Evolutionary conservation across 257 asterid genomes (phyloP).

Genomic region (Solanum etuberosum): DNA sequence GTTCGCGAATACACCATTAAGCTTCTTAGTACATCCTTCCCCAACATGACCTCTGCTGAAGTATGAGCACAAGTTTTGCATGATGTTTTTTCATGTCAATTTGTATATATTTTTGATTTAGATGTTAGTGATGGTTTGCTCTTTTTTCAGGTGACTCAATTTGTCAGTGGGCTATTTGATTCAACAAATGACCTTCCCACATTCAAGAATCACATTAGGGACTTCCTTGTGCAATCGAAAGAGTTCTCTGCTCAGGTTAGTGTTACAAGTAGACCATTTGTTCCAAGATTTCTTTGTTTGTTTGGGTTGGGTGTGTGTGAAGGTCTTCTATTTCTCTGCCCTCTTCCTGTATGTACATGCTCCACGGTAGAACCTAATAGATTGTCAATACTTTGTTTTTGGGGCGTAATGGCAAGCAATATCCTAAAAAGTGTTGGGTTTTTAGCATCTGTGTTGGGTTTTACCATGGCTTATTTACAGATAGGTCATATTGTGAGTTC

Average conservation of each 20-base stretch:
- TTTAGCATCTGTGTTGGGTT: background rate
- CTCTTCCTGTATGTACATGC: background rate
- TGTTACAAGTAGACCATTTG: background rate
- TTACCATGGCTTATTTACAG: background rate
- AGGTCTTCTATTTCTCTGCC: background rate
- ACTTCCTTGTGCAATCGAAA: conserved; percentile 92
- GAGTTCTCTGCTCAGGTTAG: conserved; percentile 95
- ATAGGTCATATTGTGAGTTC: background rate
- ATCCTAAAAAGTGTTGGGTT: too few relatives aligned
- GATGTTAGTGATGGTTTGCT: background rate
- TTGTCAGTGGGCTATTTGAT: conserved; percentile 78
- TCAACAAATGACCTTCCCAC: conserved; percentile 51
- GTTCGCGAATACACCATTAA: conserved; percentile 83
- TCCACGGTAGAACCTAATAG: background rate
- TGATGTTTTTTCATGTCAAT: background rate
- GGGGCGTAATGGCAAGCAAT: background rate
- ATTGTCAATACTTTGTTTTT: background rate
- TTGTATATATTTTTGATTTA: background rate
- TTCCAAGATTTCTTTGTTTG: background rate
- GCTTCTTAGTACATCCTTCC: conserved; percentile 83
- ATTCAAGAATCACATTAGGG: conserved; percentile 84
- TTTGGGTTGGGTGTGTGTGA: background rate
- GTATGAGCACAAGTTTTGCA: conserved; percentile 18
- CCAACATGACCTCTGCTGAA: conserved; percentile 89
- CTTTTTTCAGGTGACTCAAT: conserved; percentile 57